phyloP scores from a whole-genome alignment of 2,329 filamentous ascomycete species.

The Emergomyces pasteurianus region DNA sequence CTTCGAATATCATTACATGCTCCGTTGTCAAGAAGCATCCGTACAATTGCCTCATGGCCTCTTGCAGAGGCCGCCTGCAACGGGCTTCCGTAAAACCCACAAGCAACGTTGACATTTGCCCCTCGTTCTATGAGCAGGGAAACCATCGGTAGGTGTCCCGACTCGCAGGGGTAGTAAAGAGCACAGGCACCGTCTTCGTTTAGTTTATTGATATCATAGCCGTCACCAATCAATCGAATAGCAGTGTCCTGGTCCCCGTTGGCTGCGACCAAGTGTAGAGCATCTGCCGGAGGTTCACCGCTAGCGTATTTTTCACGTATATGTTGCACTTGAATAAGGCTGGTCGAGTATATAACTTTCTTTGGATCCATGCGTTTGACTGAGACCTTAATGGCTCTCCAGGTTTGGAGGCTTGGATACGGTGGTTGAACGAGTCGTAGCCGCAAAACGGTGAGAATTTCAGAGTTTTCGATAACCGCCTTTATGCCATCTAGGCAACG shows the following conservation, averaged over 20 bases:
- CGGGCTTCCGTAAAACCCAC: background rate
- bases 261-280: background rate
- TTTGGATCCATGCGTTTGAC: background rate
- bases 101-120: background rate
- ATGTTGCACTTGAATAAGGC: background rate
- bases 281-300: background rate
- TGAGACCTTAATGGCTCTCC: background rate
- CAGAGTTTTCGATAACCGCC: background rate
- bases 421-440: background rate
- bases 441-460: background rate
- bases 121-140: background rate
- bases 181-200: background rate
- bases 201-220: background rate
- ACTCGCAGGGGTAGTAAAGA: background rate
- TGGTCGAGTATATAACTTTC: background rate
- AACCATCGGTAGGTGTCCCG: background rate
- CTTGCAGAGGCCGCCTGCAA: background rate
- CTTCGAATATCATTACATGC: background rate
- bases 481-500: background rate
- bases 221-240: background rate
- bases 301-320: background rate
- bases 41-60: background rate
- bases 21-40: background rate
- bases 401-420: background rate
- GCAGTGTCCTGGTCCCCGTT: background rate